A percentile compares a stretch with the other conserved stretches of the same genome.
These are phyloP conservation scores for Butyriboletus regius DNA, from an alignment of 1,284 basidiomycete genomes.

Conservation along the genomic window DNA sequence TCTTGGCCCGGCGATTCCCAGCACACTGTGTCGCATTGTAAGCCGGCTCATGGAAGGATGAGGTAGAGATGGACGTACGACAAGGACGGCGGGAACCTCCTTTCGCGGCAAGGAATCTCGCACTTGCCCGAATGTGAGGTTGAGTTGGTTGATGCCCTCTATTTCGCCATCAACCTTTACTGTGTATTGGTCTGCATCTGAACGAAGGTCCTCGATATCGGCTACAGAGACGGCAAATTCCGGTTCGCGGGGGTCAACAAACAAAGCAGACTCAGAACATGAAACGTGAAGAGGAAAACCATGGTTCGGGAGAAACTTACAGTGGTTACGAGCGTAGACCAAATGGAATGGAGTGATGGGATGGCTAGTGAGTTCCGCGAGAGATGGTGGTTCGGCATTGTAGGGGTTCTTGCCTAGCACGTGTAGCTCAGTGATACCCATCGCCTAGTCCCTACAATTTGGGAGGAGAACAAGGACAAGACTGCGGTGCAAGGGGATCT, in stretches of 20 bases:
- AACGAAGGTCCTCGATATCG: conserved; percentile 21
- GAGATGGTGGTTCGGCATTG: conserved; percentile 27
- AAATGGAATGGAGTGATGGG: conserved; percentile 22
- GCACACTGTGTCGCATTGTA: conserved; percentile 44
- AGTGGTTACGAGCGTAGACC: conserved; percentile 28
- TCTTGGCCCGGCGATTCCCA: conserved; percentile 60
- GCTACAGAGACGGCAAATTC: conserved; percentile 12
- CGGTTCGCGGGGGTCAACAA: neutral
- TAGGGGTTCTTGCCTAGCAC: conserved; percentile 20
- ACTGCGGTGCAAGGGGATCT: neutral
- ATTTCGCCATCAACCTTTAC: conserved; percentile 24
- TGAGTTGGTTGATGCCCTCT: conserved; percentile 9
- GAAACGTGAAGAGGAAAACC: neutral
- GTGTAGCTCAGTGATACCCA: conserved; percentile 17
- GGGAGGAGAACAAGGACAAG: neutral
- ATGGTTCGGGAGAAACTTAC: conserved; percentile 13
- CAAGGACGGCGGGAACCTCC: conserved; percentile 50
- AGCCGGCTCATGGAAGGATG: neutral
- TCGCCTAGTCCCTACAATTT: neutral
- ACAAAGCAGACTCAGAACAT: neutral
- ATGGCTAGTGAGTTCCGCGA: conserved; percentile 22
- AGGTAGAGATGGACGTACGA: conserved; percentile 37
- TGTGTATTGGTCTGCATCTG: conserved; percentile 16
- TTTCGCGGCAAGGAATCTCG: conserved; percentile 38
- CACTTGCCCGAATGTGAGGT: conserved; percentile 33